These are phyloP conservation scores for Penicillium canariense DNA, from an alignment of 495 filamentous ascomycete genomes.

Conservation along the genomic window DNA sequence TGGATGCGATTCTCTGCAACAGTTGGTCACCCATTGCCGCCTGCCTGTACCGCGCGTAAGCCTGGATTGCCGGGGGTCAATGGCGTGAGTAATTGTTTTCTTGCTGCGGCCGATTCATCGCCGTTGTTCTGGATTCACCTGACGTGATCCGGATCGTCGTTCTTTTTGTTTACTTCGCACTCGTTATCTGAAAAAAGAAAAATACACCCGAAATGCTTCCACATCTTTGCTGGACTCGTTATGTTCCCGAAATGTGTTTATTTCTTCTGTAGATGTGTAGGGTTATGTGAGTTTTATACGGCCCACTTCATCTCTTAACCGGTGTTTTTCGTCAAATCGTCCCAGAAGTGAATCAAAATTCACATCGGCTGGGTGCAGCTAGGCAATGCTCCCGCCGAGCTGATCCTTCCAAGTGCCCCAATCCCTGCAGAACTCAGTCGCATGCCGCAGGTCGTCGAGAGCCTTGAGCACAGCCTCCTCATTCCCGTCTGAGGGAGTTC, in stretches of 20 bases:
- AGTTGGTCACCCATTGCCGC: slow-evolving; percentile 24
- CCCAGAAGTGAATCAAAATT: slow-evolving; percentile 5
- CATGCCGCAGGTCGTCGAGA: slow-evolving; percentile 26
- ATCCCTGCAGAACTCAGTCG: slow-evolving; percentile 39
- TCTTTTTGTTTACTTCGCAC: slow-evolving; percentile 17
- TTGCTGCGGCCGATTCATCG: slow-evolving; percentile 14
- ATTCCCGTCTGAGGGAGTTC: slow-evolving; percentile 30
- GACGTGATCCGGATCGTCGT: slow-evolving; percentile 13
- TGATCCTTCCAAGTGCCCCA: slow-evolving; percentile 47
- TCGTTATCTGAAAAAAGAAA: slow-evolving; percentile 15
- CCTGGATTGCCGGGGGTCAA: slow-evolving; percentile 23
- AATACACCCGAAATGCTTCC: slow-evolving; percentile 13
- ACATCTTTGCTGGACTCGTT: slow-evolving; percentile 4
- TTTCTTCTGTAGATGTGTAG: not conserved
- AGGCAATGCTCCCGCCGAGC: slow-evolving; percentile 13
- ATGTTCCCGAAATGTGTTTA: slow-evolving; percentile 8
- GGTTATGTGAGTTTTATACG: not conserved
- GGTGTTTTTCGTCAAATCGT: slow-evolving; percentile 5
- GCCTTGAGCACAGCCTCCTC: slow-evolving; percentile 29
- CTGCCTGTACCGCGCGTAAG: slow-evolving; percentile 17
- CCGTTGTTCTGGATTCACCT: slow-evolving; percentile 12
- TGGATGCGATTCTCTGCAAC: slow-evolving; percentile 32
- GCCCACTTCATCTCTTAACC: slow-evolving; percentile 5
- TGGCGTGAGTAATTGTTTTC: slow-evolving; percentile 11
- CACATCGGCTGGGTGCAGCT: not conserved